Evolutionary conservation across 2,329 filamentous ascomycete genomes (phyloP).

Genomic region (Ceratocystis huliohia): DNA sequence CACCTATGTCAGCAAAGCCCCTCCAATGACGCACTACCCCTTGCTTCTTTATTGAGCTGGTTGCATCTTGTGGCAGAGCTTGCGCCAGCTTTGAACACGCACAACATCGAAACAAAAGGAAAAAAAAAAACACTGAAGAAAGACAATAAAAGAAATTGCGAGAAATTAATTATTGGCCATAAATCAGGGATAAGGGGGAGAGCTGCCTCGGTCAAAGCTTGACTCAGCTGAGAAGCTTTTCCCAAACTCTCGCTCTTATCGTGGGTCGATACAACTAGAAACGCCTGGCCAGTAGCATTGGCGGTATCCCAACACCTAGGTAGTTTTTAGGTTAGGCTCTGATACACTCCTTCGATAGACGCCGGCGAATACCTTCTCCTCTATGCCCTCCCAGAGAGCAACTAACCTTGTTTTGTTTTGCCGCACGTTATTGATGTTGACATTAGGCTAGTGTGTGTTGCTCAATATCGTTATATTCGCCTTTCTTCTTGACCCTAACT

Average conservation of each 20-base stretch:
- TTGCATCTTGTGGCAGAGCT: background rate
- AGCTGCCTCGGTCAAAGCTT: background rate
- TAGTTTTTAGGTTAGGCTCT: background rate
- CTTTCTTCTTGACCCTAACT: background rate
- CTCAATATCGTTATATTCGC: background rate
- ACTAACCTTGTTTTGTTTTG: slow-evolving; percentile 6
- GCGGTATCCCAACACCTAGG: no score
- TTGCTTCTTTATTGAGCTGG: background rate
- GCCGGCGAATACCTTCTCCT: background rate
- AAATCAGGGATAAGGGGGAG: background rate
- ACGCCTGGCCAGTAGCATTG: no score
- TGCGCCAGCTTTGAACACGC: slow-evolving; percentile 2
- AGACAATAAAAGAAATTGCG: background rate
- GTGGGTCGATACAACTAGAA: no score
- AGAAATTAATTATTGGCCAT: background rate
- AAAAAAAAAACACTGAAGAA: background rate
- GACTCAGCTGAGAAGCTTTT: background rate
- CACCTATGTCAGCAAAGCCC: background rate
- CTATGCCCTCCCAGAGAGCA: background rate
- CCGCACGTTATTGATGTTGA: background rate
- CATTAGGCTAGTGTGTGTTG: background rate
- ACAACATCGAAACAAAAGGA: background rate
- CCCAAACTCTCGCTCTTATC: no score
- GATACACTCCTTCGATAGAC: background rate
- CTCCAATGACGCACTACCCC: slow-evolving; percentile 3